A percentile compares a stretch with the other conserved stretches of the same genome.
phyloP scores from a whole-genome alignment of 805 yeast genomes.

The Candida bentonensis region DNA sequence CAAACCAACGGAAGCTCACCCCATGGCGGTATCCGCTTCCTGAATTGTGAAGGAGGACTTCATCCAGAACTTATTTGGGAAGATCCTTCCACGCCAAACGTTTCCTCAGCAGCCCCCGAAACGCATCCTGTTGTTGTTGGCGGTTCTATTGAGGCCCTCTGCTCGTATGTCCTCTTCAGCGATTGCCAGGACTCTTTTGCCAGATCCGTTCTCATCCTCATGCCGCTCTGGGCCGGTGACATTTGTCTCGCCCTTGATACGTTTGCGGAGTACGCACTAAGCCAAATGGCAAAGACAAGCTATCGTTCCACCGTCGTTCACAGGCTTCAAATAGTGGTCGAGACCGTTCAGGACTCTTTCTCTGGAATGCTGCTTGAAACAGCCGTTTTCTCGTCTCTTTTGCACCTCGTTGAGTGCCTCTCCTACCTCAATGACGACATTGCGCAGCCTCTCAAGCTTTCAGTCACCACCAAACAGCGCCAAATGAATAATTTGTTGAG shows the following conservation, averaged over 20 bases:
- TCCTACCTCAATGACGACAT: constrained; percentile 35
- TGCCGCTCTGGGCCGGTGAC: constrained; percentile 39
- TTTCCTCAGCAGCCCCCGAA: background rate
- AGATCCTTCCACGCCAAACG: constrained; percentile 23
- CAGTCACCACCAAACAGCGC: constrained; percentile 38
- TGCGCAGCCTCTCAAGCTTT: constrained; percentile 37
- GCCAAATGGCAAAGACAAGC: constrained; percentile 11
- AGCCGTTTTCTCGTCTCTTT: constrained; percentile 41
- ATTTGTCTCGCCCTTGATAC: constrained; percentile 29
- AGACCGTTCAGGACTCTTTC: constrained; percentile 43
- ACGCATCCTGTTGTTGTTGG: constrained; percentile 21
- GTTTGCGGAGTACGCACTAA: constrained; percentile 29
- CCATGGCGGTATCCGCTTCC: constrained; percentile 2
- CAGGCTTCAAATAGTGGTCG: constrained; percentile 39
- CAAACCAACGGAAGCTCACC: constrained; percentile 2
- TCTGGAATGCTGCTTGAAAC: constrained; percentile 59
- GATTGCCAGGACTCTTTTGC: constrained; percentile 24
- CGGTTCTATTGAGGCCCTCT: constrained; percentile 54
- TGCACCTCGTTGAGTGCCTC: constrained; percentile 36
- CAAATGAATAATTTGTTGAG: constrained; percentile 26
- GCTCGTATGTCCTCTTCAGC: background rate
- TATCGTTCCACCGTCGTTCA: constrained; percentile 25
- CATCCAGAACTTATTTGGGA: constrained; percentile 51
- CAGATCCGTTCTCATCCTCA: constrained; percentile 31
- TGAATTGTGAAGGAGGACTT: constrained; percentile 24